These are phyloP conservation scores for Paramecium sexaurelia DNA, from an alignment of 73 alveolate genomes.

Conservation along the genomic window DNA sequence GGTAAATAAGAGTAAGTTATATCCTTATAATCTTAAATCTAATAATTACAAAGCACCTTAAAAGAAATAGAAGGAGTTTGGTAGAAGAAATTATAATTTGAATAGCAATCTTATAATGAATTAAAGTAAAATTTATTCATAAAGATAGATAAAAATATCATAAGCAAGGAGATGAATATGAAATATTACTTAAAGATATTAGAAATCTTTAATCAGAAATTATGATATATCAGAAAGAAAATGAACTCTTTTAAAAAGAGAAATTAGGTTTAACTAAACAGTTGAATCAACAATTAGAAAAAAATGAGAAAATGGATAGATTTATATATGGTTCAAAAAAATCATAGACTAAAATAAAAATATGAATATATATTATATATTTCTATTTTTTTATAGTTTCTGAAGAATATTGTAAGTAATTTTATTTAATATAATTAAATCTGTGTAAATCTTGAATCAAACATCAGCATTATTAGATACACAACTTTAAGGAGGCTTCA, in stretches of 20 bases:
- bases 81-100: background rate
- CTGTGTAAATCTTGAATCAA: too few relatives aligned
- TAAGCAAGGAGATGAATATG: background rate
- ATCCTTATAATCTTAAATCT: background rate
- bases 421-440: too few relatives aligned
- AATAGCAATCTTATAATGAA: background rate
- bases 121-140: background rate
- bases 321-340: conserved; percentile 12
- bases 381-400: background rate
- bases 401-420: too few relatives aligned
- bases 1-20: background rate
- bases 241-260: conserved; percentile 25
- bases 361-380: background rate
- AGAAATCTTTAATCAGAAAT: conserved; percentile 18
- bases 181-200: background rate
- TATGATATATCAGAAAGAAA: conserved; percentile 27
- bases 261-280: background rate
- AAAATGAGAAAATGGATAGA: conserved; percentile 7
- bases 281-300: background rate
- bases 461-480: too few relatives aligned
- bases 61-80: background rate
- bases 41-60: background rate
- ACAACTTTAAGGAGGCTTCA: background rate
- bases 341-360: background rate
- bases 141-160: background rate